Conservation (phyloP, 441 rosid genomes). For the Euphorbia schlechtendalii region DNA sequence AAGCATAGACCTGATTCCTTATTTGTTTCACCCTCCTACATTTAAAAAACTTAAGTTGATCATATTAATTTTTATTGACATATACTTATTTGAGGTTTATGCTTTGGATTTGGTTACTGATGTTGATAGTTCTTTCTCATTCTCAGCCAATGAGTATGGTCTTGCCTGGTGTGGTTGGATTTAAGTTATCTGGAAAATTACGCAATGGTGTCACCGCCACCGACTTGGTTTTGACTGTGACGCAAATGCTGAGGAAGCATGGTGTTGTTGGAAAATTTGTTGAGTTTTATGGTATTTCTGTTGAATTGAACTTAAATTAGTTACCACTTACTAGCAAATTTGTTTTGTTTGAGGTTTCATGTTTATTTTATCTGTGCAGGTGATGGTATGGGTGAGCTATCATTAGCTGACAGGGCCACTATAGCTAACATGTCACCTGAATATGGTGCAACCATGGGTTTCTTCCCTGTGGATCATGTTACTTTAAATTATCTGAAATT, state of each 20-base stretch:
- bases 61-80: background rate
- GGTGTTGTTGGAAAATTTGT: conserved; percentile 99
- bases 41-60: background rate
- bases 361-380: conserved; percentile 38
- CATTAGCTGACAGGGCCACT: conserved; percentile 99
- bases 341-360: conserved; percentile 1
- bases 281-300: conserved; percentile 79
- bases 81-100: background rate
- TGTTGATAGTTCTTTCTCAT: conserved; percentile 9
- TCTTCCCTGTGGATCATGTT: conserved; percentile 98
- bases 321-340: conserved; percentile 12
- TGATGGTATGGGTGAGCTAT: conserved; percentile 82
- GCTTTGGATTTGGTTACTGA: conserved; percentile 11
- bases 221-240: conserved; percentile 92
- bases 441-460: conserved; percentile 99
- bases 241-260: too few species aligned
- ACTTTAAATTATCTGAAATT: conserved; percentile 89
- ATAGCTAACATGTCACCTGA: conserved; percentile 99
- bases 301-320: conserved; percentile 14
- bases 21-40: background rate
- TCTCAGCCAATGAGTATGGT: conserved; percentile 99
- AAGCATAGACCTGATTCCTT: background rate
- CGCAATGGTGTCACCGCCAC: conserved; percentile 94
- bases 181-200: conserved; percentile 80
- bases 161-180: conserved; percentile 98